Percentiles rank a stretch among this genome's conserved stretches.
phyloP scores from a whole-genome alignment of 164 flowering plant genomes.

The Vitis amurensis region DNA sequence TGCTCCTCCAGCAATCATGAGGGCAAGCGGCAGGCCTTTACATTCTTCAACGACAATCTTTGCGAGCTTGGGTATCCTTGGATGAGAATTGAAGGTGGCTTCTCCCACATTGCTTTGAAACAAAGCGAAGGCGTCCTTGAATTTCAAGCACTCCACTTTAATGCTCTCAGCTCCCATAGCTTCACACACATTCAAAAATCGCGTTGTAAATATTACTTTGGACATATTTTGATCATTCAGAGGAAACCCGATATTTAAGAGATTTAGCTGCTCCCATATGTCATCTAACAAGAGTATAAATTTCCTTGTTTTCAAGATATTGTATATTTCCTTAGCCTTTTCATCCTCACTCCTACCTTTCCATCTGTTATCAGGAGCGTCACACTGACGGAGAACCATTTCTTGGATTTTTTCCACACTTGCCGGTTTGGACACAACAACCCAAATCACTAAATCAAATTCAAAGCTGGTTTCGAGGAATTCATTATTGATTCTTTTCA shows the following conservation, averaged over 20 bases:
- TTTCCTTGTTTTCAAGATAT: neutral
- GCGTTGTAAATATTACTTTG: slow-evolving; percentile 10
- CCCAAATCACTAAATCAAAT: neutral
- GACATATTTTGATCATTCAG: neutral
- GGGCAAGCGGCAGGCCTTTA: slow-evolving; percentile 19
- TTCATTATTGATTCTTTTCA: neutral
- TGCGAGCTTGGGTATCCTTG: slow-evolving; percentile 3
- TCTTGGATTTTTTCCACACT: neutral
- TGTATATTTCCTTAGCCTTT: neutral
- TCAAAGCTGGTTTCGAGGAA: neutral
- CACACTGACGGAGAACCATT: neutral
- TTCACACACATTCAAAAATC: slow-evolving; percentile 13
- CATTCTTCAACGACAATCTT: slow-evolving; percentile 7
- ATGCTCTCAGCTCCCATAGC: slow-evolving; percentile 13
- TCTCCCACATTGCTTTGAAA: slow-evolving; percentile 14
- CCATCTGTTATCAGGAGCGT: neutral
- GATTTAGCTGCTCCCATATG: slow-evolving; percentile 2
- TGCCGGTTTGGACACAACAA: neutral
- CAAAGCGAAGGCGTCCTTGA: slow-evolving; percentile 14
- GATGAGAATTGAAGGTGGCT: slow-evolving; percentile 8
- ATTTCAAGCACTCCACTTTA: slow-evolving; percentile 4
- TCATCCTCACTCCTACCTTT: neutral
- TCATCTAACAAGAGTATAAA: slow-evolving; percentile 15
- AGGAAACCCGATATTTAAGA: slow-evolving; percentile 3
- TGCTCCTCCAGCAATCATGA: slow-evolving; percentile 8